Base-by-base conservation (phyloP, 2,329 filamentous ascomycete genomes). In the Colletotrichum melonis region DNA sequence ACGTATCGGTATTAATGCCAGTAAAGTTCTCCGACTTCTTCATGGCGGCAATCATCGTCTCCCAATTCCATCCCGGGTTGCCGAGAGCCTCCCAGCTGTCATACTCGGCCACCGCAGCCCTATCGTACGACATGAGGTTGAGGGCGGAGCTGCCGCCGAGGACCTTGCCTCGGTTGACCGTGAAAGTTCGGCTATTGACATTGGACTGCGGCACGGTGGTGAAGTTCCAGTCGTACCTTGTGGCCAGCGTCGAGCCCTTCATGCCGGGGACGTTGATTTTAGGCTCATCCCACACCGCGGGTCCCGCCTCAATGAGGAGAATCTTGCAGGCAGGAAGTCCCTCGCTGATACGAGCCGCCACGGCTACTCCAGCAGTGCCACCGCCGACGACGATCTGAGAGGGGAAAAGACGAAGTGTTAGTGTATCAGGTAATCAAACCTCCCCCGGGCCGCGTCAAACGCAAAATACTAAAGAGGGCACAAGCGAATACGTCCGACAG, bases 81-180 rank as follows among this genome's bases (percentile, higher is more conserved):
- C 81, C 81, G 4, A 83, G 76, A 0, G 75, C 76, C 30, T 79
- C 81, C 81, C 81, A 82, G 42, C 78, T 78, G 71, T 83, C 78
- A 57, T 82, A 81, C 52, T 82, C 80, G 46, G 72, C 75, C 8
- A 74, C 75, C 12, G 78, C 74, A 3, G 79, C 80, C 5, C 81
- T 76, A 64, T 82, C 80, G 70, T 80, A 82, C 32, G 79, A 77
- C 80, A 82, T 80, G 58, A 86, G 83, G 74, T 88, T 88, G 35
- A 88, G 73, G 0, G 85, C 81, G 24, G 81, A 84, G 42, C 82
- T 84, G 14, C 86, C 86, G 14, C 86, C 86, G 0, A 88, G 80
- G 1, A 86, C 83, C 62, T 85, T 84, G 12, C 85, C 86, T 6
- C 85, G 80, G 16, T 81, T 82, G 49, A 85, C 82, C 5, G 78